phyloP scores from a whole-genome alignment of 2,329 filamentous ascomycete genomes.

The Cercospora canescens region DNA sequence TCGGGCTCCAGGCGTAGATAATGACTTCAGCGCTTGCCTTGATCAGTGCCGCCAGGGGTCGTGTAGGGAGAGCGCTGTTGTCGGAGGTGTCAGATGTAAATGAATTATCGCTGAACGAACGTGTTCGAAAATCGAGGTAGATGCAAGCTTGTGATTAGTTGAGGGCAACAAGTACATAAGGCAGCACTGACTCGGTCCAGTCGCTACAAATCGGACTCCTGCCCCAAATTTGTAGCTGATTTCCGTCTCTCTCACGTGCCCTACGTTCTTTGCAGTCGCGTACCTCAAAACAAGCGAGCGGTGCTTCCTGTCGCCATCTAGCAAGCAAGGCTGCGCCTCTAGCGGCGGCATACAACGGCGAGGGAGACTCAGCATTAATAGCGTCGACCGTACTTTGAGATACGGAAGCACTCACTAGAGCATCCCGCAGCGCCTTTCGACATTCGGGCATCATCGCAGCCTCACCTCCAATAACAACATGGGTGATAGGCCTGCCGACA shows the following conservation, averaged over 20 bases:
- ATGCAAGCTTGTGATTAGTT: too few species aligned
- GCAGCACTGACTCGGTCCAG: neutral
- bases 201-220: neutral
- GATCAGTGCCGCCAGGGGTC: too few species aligned
- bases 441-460: neutral
- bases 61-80: too few species aligned
- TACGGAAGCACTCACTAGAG: neutral
- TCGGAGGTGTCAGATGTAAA: too few species aligned
- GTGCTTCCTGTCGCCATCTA: constrained; percentile 1
- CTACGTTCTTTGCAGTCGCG: neutral
- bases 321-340: constrained; percentile 1
- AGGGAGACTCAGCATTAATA: neutral
- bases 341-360: neutral
- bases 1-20: too few species aligned
- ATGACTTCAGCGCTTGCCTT: too few species aligned
- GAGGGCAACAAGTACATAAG: too few species aligned
- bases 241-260: neutral
- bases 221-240: neutral
- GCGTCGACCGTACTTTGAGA: neutral
- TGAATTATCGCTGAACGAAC: too few species aligned
- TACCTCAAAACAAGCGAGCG: neutral
- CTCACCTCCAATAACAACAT: neutral
- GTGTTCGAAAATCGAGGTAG: too few species aligned
- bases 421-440: neutral
- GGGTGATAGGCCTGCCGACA: neutral